Evolutionary conservation across 805 yeast species (phyloP), one percentile per base, ranked within the genome.

Genomic region (Metschnikowia drakensbergensis): DNA sequence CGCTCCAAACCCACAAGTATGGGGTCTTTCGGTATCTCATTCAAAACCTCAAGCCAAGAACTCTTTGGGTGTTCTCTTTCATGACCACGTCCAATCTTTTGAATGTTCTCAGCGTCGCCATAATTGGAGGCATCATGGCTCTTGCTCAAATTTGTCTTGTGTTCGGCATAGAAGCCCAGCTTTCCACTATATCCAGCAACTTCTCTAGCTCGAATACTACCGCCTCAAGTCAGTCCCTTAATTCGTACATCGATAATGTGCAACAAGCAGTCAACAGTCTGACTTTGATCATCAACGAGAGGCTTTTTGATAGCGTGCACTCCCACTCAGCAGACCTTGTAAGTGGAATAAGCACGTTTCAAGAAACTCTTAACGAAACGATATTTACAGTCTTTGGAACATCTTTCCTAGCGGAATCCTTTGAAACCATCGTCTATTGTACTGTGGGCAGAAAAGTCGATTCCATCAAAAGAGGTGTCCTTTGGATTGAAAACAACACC

Each of bases 401-500:
- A 3, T 88, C 97, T 0, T 78, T 86, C 0, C 67, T 92, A 8
- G 79, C 82, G 41, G 62, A 62, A 1, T 86, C 95, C 0, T 73
- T 89, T 40, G 74, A 76, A 28, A 75, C 84, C 0, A 81, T 89
- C 0, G 86, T 91, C 3, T 81, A 83, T 30, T 92, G 99, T 68
- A 80, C 88, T 3, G 72, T 94, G 34, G 92, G 88, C 13, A 72
- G 84, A 42, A 94, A 92, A 58, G 63, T 92, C 5, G 73, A 72
- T 10, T 72, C 76, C 23, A 70, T 89, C 2, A 86, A 86, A 53
- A 61, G 77, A 29, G 98, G 95, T 0, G 66, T 91, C 47, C 77
- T 83, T 1, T 94, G 97, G 97, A 68, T 90, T 1, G 73, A 84
- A 55, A 69, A 83, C 32, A 72, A 86, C 53, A 73, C 90, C 11